phyloP scores from a whole-genome alignment of 208 protist species.

The Trypanosoma melophagium region DNA sequence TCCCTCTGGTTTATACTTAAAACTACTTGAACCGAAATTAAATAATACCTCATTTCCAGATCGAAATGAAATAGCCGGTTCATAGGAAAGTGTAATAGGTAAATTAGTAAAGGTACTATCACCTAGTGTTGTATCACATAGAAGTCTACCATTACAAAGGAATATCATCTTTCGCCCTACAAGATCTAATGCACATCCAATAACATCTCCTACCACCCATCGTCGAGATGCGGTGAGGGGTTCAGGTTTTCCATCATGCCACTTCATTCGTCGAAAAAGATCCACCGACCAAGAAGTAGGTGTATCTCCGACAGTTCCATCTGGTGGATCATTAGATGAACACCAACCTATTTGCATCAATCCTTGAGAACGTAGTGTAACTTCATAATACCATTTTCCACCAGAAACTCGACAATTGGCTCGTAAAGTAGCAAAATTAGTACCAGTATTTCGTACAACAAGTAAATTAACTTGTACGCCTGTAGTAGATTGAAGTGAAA shows the following conservation, averaged over 20 bases:
- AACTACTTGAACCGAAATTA: constrained; percentile 88
- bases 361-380: constrained; percentile 84
- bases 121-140: constrained; percentile 35
- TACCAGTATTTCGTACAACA: constrained; percentile 72
- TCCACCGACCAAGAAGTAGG: constrained; percentile 85
- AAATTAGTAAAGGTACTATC: constrained; percentile 27
- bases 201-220: constrained; percentile 83
- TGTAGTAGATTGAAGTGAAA: constrained; percentile 69
- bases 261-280: constrained; percentile 84
- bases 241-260: constrained; percentile 74
- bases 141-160: constrained; percentile 72
- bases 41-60: constrained; percentile 77
- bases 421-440: constrained; percentile 66
- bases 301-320: constrained; percentile 80
- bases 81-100: constrained; percentile 38
- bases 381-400: constrained; percentile 91
- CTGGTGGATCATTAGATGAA: constrained; percentile 31
- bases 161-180: constrained; percentile 73
- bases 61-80: constrained; percentile 83
- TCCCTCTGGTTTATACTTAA: constrained; percentile 87
- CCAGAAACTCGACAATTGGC: constrained; percentile 79
- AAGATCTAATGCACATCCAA: constrained; percentile 89
- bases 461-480: constrained; percentile 73
- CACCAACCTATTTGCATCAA: constrained; percentile 92
- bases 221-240: constrained; percentile 55